phyloP scores from a whole-genome alignment of 306 rosid species.

The Arachis stenosperma region DNA sequence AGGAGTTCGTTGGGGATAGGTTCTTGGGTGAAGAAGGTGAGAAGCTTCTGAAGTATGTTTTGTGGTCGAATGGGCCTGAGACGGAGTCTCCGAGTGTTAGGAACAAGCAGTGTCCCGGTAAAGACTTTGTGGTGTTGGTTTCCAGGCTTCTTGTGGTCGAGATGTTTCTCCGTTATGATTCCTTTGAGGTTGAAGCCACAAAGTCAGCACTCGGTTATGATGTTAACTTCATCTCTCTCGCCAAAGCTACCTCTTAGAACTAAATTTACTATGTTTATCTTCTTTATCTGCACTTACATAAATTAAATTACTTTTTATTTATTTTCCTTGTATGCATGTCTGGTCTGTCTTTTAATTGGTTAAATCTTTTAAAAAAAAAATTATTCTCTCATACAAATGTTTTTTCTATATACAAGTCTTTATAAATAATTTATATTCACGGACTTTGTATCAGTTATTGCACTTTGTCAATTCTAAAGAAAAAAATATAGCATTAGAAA shows the following conservation, averaged over 20 bases:
- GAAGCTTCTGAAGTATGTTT: slow-evolving; percentile 66
- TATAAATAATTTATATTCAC: too few relatives aligned
- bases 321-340: too few relatives aligned
- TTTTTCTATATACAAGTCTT: too few relatives aligned
- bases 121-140: slow-evolving; percentile 63
- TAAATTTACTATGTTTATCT: too few relatives aligned
- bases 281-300: too few relatives aligned
- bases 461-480: too few relatives aligned
- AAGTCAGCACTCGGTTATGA: slow-evolving; percentile 59
- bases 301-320: too few relatives aligned
- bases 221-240: slow-evolving; percentile 68
- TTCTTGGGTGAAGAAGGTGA: slow-evolving; percentile 90
- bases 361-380: too few relatives aligned
- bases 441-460: too few relatives aligned
- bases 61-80: slow-evolving; percentile 95
- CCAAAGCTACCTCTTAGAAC: slow-evolving; percentile 47
- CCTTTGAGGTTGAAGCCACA: slow-evolving; percentile 60
- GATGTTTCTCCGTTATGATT: slow-evolving; percentile 74
- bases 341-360: too few relatives aligned
- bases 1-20: slow-evolving; percentile 74
- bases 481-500: too few relatives aligned
- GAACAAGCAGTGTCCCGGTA: slow-evolving; percentile 89
- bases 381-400: too few relatives aligned
- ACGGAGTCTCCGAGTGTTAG: slow-evolving; percentile 54
- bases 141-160: slow-evolving; percentile 75